Conservation (phyloP, 805 yeast species). For the Candida suzukii region DNA sequence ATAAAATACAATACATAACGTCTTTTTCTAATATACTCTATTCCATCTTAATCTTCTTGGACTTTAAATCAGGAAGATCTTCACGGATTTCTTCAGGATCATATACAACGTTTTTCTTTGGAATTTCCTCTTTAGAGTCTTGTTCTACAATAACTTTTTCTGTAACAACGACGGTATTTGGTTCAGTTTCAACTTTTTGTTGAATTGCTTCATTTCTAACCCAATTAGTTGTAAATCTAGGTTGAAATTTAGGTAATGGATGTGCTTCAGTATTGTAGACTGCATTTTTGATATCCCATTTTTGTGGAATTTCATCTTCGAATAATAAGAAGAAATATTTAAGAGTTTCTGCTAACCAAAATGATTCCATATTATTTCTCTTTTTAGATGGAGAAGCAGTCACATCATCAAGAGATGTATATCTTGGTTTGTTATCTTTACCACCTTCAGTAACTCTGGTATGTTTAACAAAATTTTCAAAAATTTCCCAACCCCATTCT, state of each 20-base stretch:
- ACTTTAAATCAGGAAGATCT: too few species aligned
- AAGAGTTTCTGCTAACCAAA: slow-evolving; percentile 91
- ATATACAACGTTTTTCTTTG: too few species aligned
- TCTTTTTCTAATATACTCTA: too few species aligned
- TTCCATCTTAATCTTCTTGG: too few species aligned
- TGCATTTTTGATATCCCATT: slow-evolving; percentile 57
- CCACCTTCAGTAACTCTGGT: slow-evolving; percentile 45
- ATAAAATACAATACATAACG: too few species aligned
- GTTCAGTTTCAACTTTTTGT: too few species aligned
- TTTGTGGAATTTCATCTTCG: slow-evolving; percentile 52
- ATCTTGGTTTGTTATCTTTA: slow-evolving; percentile 37
- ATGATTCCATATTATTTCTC: slow-evolving; percentile 78
- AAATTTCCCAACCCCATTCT: slow-evolving; percentile 85
- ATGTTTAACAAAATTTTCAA: slow-evolving; percentile 58
- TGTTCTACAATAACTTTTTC: too few species aligned
- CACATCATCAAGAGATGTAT: slow-evolving; percentile 63
- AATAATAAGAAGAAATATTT: slow-evolving; percentile 78
- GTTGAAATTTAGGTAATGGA: slow-evolving; percentile 70
- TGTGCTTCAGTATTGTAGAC: slow-evolving; percentile 94
- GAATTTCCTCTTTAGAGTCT: too few species aligned
- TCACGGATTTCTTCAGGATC: too few species aligned
- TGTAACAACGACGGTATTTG: too few species aligned
- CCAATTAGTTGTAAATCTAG: slow-evolving; percentile 59
- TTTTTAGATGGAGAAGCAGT: slow-evolving; percentile 44
- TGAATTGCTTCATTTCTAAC: slow-evolving; percentile 24